These are phyloP conservation scores for Abrus precatorius DNA, from an alignment of 306 rosid genomes.

Conservation along the genomic window DNA sequence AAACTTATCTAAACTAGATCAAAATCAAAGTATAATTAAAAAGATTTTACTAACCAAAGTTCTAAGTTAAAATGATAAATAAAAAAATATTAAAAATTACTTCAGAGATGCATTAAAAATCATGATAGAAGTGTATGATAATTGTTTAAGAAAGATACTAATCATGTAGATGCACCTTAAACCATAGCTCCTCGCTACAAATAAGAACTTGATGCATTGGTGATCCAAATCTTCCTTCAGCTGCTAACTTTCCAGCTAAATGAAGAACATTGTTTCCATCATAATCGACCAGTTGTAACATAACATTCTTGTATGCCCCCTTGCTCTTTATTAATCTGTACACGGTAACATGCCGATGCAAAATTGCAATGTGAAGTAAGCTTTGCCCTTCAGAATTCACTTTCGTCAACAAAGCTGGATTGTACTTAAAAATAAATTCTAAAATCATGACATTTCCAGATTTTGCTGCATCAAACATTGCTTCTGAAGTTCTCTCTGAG, in stretches of 20 bases:
- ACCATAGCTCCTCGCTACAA: background rate
- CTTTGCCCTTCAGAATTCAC: constrained; percentile 2
- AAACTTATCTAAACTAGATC: no score
- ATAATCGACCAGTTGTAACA: constrained; percentile 11
- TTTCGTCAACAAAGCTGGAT: constrained; percentile 12
- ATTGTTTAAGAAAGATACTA: no score
- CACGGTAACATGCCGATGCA: background rate
- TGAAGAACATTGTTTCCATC: constrained; percentile 44
- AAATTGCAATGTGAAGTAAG: constrained; percentile 34
- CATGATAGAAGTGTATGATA: no score
- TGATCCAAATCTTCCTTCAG: background rate
- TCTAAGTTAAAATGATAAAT: no score
- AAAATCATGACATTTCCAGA: constrained; percentile 14
- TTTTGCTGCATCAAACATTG: constrained; percentile 38
- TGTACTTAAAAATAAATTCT: background rate
- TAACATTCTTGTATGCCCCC: constrained; percentile 15
- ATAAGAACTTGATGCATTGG: background rate
- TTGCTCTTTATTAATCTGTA: constrained; percentile 19
- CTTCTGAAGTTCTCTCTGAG: background rate
- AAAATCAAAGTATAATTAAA: no score
- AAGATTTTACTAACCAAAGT: no score
- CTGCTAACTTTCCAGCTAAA: background rate
- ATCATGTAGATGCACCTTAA: no score
- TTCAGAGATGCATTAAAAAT: no score
- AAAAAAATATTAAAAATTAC: no score